Percentiles rank a stretch among this genome's conserved stretches.
Evolutionary conservation across 768 basidiomycete genomes (phyloP).

Genomic region (Suillus ampliporus): DNA sequence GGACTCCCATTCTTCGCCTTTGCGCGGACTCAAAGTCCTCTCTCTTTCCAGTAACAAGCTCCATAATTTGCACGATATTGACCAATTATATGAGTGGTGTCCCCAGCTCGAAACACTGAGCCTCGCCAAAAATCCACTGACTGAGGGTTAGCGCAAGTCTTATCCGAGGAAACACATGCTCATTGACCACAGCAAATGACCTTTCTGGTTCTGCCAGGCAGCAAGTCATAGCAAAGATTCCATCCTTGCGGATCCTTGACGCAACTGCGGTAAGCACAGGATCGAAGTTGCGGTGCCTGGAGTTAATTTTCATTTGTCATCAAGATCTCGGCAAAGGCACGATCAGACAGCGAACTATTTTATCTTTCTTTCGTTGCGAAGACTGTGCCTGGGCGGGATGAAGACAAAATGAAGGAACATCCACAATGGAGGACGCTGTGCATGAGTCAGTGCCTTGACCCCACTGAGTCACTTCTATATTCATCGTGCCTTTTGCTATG

Average conservation of each 20-base stretch:
- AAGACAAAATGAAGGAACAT: constrained; percentile 54
- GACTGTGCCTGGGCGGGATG: constrained; percentile 45
- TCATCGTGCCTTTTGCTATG: constrained; percentile 9
- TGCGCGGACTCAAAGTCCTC: constrained; percentile 56
- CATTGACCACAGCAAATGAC: constrained; percentile 39
- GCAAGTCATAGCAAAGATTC: constrained; percentile 69
- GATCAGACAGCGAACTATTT: constrained; percentile 82
- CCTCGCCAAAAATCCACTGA: constrained; percentile 67
- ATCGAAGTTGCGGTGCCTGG: constrained; percentile 12
- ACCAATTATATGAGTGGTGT: constrained; percentile 71
- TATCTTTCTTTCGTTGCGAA: constrained; percentile 73
- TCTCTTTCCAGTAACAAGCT: constrained; percentile 69
- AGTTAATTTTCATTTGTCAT: constrained; percentile 16
- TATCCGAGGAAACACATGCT: constrained; percentile 5
- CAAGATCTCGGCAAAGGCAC: constrained; percentile 73
- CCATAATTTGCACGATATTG: constrained; percentile 63
- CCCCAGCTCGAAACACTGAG: constrained; percentile 67
- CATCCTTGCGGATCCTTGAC: constrained; percentile 67
- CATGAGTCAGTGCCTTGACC: constrained; percentile 49
- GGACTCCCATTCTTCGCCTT: constrained; percentile 21
- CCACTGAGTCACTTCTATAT: constrained; percentile 10
- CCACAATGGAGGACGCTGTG: constrained; percentile 72
- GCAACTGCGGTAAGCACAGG: constrained; percentile 58
- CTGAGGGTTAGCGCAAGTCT: constrained; percentile 49
- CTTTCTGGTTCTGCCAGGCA: constrained; percentile 53